Base-by-base conservation (phyloP, 805 yeast species). In the Spathaspora girioi region DNA sequence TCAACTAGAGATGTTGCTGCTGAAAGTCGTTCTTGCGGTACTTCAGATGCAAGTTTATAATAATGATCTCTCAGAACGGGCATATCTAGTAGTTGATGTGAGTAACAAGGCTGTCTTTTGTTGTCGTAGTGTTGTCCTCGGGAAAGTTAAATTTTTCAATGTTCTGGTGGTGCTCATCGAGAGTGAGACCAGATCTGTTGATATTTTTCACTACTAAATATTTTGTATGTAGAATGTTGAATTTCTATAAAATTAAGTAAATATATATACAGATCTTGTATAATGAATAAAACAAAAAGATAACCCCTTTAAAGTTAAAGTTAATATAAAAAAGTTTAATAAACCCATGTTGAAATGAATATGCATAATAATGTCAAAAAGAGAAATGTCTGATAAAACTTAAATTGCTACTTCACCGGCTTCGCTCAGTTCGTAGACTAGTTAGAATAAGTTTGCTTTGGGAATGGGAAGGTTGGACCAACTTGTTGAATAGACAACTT, bases 381-480 rank as follows among this genome's bases (percentile, higher is more conserved):
- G 32, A 20, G 29, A 20, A 19, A 23, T 3, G 26, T 23, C 26
- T 23, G 26, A 4, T n/a, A n/a, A n/a, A n/a, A n/a, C n/a, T n/a
- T n/a, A n/a, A n/a, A n/a, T 6, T 23, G 6, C 26, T 23, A 23
- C 26, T 23, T 4, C 26, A 6, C 26, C 26, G 26, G 26, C 26
- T 23, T 23, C 26, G 26, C 26, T 6, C 26, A 23, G 23, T 15
- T n/a, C 17, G 31, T 23, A 11, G 15, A 29, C 40, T 31, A 44
- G 18, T 18, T 23, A 15, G 47, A 45, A 46, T 80, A 83, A 47
- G 79, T 60, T 61, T 81, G 73, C 74, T 86, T 86, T 59, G 89
- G 87, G 75, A 78, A 76, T 60, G 98, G 98, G 83, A 83, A 94
- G 48, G 96, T 80, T 45, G 99, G 97, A 52, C 99, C 99, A 58